Base-by-base conservation (phyloP, 2,329 filamentous ascomycete species). In the Cladorrhinum sp. region DNA sequence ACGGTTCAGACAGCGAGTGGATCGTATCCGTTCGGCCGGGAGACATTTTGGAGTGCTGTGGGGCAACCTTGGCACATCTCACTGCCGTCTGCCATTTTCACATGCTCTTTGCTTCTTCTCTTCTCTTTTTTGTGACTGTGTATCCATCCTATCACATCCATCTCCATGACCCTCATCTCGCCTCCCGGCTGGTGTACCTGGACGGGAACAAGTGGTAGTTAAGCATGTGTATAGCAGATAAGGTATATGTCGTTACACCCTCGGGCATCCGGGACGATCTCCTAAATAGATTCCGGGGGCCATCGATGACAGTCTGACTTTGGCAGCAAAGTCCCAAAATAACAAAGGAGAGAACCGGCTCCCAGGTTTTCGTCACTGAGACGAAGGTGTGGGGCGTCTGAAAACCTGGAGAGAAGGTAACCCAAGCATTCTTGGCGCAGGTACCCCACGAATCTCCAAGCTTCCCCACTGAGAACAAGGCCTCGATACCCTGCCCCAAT, bases 1-100 rank as follows among this genome's bases (percentile, higher is more conserved):
- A 28, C 42, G 18, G 36, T 42, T 46, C 42, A 46, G 42, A 21
- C 42, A 46, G 42, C n/a, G 42, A 46, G 42, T 18, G 16, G 42
- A 46, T 46, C 60, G 54, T 55, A 59, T 64, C 63, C 63, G 63
- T 64, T 64, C 60, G 63, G 60, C 63, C 63, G 63, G 63, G 60
- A 61, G 30, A 33, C 21, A 50, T 10, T 51, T 36, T 24, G 28
- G 49, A 28, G 33, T 12, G 18, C 33, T 18, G 42, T 39, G 42
- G 42, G 42, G 42, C 42, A 46, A 21, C 18, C 42, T 46, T 59
- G 57, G 57, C 57, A 16, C 39, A 48, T 46, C 33, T n/a, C 54
- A 26, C 20, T 55, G 54, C 50, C 49, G 20, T 36, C 23, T 24
- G 55, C 48, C 39, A 33, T 42, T 16, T 59, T 59, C 57, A 59